Percentiles rank a stretch among this genome's conserved stretches.
Evolutionary conservation across 768 basidiomycete species (phyloP).

Genomic region (Tricholoma flavovirens): DNA sequence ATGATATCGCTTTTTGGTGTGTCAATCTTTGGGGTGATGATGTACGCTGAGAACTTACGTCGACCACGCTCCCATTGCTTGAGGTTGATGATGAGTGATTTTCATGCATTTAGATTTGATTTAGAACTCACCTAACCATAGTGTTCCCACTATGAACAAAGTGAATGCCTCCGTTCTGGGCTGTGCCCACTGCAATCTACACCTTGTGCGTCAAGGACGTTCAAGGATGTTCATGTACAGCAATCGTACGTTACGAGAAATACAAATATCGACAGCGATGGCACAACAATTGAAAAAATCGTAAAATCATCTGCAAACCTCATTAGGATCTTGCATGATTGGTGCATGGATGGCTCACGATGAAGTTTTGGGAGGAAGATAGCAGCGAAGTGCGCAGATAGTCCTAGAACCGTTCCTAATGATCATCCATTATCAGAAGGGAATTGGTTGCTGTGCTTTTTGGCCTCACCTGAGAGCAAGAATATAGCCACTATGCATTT

Average conservation of each 20-base stretch:
- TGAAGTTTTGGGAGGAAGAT: conserved; percentile 62
- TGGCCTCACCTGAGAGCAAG: conserved; percentile 36
- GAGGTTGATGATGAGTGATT: conserved; percentile 4
- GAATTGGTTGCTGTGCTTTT: not conserved
- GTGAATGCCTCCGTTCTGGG: conserved; percentile 55
- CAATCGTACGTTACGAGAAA: conserved; percentile 51
- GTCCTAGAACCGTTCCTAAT: conserved; percentile 54
- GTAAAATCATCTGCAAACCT: conserved; percentile 54
- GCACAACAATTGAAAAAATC: conserved; percentile 61
- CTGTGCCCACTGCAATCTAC: conserved; percentile 64
- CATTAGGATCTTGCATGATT: conserved; percentile 1
- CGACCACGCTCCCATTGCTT: conserved; percentile 75
- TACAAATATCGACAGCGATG: conserved; percentile 58
- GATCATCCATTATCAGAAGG: not conserved
- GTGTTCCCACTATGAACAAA: conserved; percentile 47
- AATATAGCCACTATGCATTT: conserved; percentile 41
- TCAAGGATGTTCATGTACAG: not conserved
- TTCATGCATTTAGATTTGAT: conserved; percentile 3
- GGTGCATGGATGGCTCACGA: conserved; percentile 36
- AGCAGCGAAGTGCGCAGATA: conserved; percentile 60
- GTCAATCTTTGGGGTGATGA: not conserved
- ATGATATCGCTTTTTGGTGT: conserved; percentile 56
- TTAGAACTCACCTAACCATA: conserved; percentile 64
- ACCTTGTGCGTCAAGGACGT: conserved; percentile 3
- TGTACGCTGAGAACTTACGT: conserved; percentile 37